These are phyloP conservation scores for Crucihimalaya himalaica DNA, from an alignment of 345 rosid species.

Conservation along the genomic window DNA sequence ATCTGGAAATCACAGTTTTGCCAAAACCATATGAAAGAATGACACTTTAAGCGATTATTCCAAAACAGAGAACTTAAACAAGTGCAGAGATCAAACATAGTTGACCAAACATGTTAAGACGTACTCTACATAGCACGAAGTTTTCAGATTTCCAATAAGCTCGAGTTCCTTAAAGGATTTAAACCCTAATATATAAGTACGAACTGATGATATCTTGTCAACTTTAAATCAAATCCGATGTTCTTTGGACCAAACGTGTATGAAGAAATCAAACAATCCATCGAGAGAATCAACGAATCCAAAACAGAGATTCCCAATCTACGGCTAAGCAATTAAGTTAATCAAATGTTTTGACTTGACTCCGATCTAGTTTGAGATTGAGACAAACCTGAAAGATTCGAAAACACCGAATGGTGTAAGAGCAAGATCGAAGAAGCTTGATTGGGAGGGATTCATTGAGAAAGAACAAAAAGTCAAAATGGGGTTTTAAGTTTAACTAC, in stretches of 20 bases:
- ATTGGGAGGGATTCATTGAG: slow-evolving; percentile 16
- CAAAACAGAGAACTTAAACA: slow-evolving; percentile 13
- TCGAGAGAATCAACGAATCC: background rate
- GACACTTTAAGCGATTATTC: background rate
- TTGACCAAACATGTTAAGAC: slow-evolving; percentile 14
- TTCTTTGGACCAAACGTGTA: background rate
- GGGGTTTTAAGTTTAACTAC: slow-evolving; percentile 4
- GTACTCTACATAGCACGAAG: background rate
- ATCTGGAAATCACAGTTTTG: background rate
- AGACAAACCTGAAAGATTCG: slow-evolving; percentile 30
- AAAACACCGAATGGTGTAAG: slow-evolving; percentile 9
- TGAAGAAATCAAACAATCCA: background rate
- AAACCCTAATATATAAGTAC: background rate
- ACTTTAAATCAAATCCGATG: background rate
- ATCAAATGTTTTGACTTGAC: background rate
- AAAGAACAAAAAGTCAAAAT: slow-evolving; percentile 23
- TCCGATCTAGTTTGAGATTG: slow-evolving; percentile 1
- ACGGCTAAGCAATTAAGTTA: background rate
- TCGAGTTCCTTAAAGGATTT: slow-evolving; percentile 2
- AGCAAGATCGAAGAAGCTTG: slow-evolving; percentile 13
- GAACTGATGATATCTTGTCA: background rate
- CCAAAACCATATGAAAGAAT: background rate
- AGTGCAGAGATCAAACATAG: slow-evolving; percentile 6
- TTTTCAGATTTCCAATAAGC: background rate
- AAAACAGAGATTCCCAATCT: slow-evolving; percentile 20